These are phyloP conservation scores for Yarrowia porcina DNA, from an alignment of 805 yeast species.

Conservation along the genomic window DNA sequence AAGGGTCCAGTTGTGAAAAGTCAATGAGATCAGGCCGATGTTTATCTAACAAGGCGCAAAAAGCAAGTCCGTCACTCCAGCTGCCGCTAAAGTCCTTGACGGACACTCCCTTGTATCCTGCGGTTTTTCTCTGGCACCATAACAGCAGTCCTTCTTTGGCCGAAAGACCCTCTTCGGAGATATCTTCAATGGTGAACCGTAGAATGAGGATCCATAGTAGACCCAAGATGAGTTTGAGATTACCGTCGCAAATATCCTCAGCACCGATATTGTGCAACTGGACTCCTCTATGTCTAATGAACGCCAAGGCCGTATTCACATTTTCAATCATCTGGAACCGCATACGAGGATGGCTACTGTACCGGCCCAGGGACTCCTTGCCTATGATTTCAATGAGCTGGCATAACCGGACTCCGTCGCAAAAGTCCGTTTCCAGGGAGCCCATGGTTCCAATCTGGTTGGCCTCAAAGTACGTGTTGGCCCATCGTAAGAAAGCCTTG, in stretches of 20 bases:
- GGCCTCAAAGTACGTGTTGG: constrained; percentile 39
- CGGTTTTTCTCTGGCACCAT: constrained; percentile 54
- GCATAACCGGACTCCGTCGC: constrained; percentile 40
- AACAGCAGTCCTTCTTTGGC: constrained; percentile 46
- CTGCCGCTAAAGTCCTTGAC: constrained; percentile 52
- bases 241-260: constrained; percentile 92
- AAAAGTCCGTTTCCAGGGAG: constrained; percentile 36
- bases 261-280: constrained; percentile 46
- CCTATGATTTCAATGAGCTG: constrained; percentile 41
- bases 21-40: constrained; percentile 45
- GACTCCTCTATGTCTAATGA: constrained; percentile 39
- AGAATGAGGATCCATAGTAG: constrained; percentile 65
- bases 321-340: constrained; percentile 43
- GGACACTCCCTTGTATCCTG: constrained; percentile 39
- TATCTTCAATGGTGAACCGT: constrained; percentile 41
- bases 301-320: constrained; percentile 40
- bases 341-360: constrained; percentile 36
- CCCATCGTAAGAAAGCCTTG: constrained; percentile 42
- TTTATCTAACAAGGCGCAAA: constrained; percentile 47
- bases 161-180: constrained; percentile 41
- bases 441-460: constrained; percentile 32
- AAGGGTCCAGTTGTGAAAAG: constrained; percentile 36
- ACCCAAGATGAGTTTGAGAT: constrained; percentile 86
- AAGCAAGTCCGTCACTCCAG: constrained; percentile 53
- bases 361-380: constrained; percentile 39